Evolutionary conservation across 2,329 filamentous ascomycete genomes (phyloP).

Genomic region (Whalleya microplaca): DNA sequence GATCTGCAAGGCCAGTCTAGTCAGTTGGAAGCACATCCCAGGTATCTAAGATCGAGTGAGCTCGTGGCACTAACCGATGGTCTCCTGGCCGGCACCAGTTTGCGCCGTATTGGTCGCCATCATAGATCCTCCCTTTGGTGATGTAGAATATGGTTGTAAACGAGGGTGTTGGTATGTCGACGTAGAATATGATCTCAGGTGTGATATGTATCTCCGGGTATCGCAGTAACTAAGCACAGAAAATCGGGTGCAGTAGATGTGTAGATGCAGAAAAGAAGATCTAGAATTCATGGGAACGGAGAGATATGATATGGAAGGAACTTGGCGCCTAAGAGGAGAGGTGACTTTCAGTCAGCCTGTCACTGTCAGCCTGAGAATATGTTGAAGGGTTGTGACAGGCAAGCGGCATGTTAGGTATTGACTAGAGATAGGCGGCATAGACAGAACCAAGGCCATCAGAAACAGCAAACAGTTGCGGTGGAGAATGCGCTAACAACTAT

Average conservation of each 20-base stretch:
- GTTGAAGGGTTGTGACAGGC: conserved; percentile 1
- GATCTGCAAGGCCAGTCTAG: conserved; percentile 32
- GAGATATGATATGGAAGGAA: background rate
- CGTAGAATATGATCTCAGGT: background rate
- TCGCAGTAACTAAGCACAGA: background rate
- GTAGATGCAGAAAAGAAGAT: background rate
- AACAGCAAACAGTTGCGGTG: conserved; percentile 13
- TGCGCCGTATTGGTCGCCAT: background rate
- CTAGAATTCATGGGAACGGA: background rate
- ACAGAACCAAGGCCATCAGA: background rate
- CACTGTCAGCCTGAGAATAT: background rate
- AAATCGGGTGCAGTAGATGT: background rate
- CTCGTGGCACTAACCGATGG: conserved; percentile 12
- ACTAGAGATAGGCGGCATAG: too few relatives aligned
- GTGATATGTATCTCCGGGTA: background rate
- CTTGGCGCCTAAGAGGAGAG: background rate
- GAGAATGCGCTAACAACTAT: conserved; percentile 7
- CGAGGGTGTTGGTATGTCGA: background rate
- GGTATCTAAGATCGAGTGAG: background rate
- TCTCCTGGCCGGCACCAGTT: conserved; percentile 3
- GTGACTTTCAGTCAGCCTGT: background rate
- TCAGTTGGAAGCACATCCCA: conserved; percentile 4
- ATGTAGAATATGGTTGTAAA: background rate
- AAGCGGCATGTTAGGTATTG: background rate
- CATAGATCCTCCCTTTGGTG: background rate